Evolutionary conservation across 2,329 filamentous ascomycete species (phyloP).

Genomic region (Rhinocladiella similis): DNA sequence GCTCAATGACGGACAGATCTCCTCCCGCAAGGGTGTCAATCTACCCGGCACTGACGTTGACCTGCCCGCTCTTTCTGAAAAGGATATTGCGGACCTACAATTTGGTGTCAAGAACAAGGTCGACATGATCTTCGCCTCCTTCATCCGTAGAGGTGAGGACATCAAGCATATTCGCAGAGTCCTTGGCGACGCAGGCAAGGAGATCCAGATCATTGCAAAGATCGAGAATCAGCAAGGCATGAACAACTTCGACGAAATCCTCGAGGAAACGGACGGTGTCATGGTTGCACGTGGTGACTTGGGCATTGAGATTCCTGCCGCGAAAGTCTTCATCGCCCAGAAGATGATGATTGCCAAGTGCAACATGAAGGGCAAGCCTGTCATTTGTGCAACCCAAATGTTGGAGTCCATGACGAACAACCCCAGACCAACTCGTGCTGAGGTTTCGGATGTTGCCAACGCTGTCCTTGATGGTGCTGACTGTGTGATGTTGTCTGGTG

Average conservation of each 20-base stretch:
- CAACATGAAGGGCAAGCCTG: slow-evolving; percentile 98
- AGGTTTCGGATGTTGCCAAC: slow-evolving; percentile 98
- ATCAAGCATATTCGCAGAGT: slow-evolving; percentile 90
- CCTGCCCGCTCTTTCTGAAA: slow-evolving; percentile 93
- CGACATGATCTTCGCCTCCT: slow-evolving; percentile 98
- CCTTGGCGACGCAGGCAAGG: slow-evolving; percentile 85
- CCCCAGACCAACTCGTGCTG: slow-evolving; percentile 93
- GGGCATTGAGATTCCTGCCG: slow-evolving; percentile 97
- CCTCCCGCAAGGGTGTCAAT: slow-evolving; percentile 98
- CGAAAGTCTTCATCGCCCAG: slow-evolving; percentile 98
- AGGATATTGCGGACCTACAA: slow-evolving; percentile 89
- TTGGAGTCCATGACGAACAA: slow-evolving; percentile 99
- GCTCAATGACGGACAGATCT: slow-evolving; percentile 98
- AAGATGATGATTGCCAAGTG: slow-evolving; percentile 99
- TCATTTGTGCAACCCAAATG: slow-evolving; percentile 99
- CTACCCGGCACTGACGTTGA: slow-evolving; percentile 98
- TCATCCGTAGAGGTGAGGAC: slow-evolving; percentile 92
- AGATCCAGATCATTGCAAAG: slow-evolving; percentile 99
- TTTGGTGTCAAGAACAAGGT: slow-evolving; percentile 99
- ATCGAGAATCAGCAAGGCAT: slow-evolving; percentile 99
- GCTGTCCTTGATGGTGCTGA: slow-evolving; percentile 96
- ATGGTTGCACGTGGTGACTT: slow-evolving; percentile 99
- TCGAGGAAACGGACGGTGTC: slow-evolving; percentile 94
- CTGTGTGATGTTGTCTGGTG: slow-evolving; percentile 99
- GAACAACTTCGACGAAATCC: slow-evolving; percentile 99